These are phyloP conservation scores for Neltuma alba DNA, from an alignment of 306 rosid genomes.

Conservation along the genomic window DNA sequence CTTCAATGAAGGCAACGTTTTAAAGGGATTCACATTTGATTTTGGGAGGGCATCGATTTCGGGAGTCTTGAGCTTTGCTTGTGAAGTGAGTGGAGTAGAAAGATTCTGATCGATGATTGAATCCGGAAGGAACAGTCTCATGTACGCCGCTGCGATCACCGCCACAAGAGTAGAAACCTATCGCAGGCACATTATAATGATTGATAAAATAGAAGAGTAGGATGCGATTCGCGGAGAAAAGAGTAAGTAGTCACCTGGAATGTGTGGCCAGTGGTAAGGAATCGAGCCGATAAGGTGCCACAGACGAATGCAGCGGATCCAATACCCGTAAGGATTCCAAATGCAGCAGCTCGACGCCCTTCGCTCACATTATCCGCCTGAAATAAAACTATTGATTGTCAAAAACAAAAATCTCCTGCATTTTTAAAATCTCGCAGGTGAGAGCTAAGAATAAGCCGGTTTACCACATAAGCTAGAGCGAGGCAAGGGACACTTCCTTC, in stretches of 20 bases:
- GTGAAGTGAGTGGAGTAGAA: conserved; percentile 57
- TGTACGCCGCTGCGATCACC: conserved; percentile 57
- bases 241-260: conserved; percentile 59
- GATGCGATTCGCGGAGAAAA: background rate
- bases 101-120: conserved; percentile 53
- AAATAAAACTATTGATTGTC: background rate
- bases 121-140: conserved; percentile 79
- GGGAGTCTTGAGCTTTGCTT: conserved; percentile 33
- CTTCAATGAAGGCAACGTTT: conserved; percentile 54
- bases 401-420: background rate
- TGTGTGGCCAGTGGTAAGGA: conserved; percentile 67
- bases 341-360: conserved; percentile 62
- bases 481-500: conserved; percentile 88
- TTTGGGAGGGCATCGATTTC: conserved; percentile 42
- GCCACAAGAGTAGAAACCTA: conserved; percentile 76
- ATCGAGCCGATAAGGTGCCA: conserved; percentile 83
- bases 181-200: background rate
- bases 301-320: conserved; percentile 77
- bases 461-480: conserved; percentile 85
- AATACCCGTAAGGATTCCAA: conserved; percentile 78
- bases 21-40: conserved; percentile 29
- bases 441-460: background rate
- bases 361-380: conserved; percentile 95
- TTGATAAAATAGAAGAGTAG: background rate
- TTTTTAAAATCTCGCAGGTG: background rate